phyloP scores from a whole-genome alignment of 2,329 filamentous ascomycete genomes.

The Pseudovirgaria hyperparasitica region DNA sequence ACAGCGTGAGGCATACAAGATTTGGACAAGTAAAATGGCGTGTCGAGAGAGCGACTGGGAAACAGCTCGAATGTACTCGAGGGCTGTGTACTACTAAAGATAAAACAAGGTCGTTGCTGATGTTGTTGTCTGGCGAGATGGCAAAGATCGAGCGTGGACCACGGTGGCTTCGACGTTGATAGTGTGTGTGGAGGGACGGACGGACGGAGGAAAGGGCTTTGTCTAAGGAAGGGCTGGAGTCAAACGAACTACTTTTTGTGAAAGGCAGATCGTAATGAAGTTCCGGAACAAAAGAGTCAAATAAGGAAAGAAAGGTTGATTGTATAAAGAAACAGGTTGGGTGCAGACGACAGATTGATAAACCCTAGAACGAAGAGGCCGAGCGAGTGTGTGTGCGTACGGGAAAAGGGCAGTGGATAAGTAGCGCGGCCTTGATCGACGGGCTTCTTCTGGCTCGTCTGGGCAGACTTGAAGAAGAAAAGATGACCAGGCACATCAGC shows the following conservation, averaged over 20 bases:
- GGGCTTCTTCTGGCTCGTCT: too few relatives aligned
- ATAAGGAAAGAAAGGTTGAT: slow-evolving; percentile 16
- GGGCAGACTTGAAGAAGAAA: slow-evolving; percentile 29
- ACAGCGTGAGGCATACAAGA: background rate
- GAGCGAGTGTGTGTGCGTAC: slow-evolving; percentile 23
- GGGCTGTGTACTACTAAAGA: background rate
- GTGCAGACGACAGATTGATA: slow-evolving; percentile 31
- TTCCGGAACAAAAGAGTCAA: slow-evolving; percentile 22
- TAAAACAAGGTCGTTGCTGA: background rate
- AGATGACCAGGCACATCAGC: slow-evolving; percentile 27
- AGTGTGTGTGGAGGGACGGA: slow-evolving; percentile 19
- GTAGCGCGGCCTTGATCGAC: slow-evolving; percentile 27
- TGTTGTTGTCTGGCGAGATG: background rate
- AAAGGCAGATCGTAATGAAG: slow-evolving; percentile 15
- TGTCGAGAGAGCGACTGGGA: too few relatives aligned
- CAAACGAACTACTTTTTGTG: slow-evolving; percentile 20
- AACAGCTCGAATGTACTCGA: too few relatives aligned
- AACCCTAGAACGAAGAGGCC: slow-evolving; percentile 26
- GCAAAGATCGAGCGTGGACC: background rate
- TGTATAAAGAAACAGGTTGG: slow-evolving; percentile 25
- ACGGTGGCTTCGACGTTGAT: slow-evolving; percentile 14
- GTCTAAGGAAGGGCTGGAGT: slow-evolving; percentile 27
- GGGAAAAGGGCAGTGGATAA: slow-evolving; percentile 24
- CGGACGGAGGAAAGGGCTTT: slow-evolving; percentile 11
- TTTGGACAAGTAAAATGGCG: too few relatives aligned